A percentile compares a stretch with the other conserved stretches of the same genome.
Conservation (phyloP, 768 basidiomycete species). For the Dioszegia crocea region DNA sequence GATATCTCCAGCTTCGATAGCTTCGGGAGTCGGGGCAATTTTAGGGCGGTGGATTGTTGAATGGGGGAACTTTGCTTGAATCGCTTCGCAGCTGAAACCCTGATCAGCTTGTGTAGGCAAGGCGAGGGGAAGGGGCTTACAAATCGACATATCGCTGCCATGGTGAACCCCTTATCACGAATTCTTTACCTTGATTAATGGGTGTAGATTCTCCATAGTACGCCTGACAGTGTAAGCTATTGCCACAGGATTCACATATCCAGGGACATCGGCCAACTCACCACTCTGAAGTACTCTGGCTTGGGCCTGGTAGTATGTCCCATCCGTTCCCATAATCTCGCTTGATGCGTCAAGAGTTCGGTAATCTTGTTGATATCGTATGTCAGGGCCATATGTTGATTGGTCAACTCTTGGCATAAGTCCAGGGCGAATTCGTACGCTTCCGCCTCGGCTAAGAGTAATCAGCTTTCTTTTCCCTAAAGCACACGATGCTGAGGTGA, state of each 20-base stretch:
- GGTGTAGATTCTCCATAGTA: conserved; percentile 86
- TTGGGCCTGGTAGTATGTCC: conserved; percentile 71
- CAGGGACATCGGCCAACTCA: conserved; percentile 11
- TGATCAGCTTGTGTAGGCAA: background rate
- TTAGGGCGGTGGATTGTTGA: conserved; percentile 70
- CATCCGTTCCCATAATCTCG: conserved; percentile 80
- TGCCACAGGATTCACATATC: background rate
- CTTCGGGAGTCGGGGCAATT: conserved; percentile 67
- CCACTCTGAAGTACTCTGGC: conserved; percentile 87
- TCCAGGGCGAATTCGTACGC: conserved; percentile 95
- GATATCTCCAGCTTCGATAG: conserved; percentile 72
- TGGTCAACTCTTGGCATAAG: conserved; percentile 84
- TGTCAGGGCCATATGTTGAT: conserved; percentile 80
- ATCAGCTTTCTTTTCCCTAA: conserved; percentile 1
- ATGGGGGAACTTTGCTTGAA: conserved; percentile 83
- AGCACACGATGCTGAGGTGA: background rate
- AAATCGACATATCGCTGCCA: conserved; percentile 71
- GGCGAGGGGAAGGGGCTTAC: conserved; percentile 16
- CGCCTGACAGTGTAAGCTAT: conserved; percentile 46
- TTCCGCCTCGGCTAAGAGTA: conserved; percentile 75
- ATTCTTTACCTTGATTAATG: conserved; percentile 74
- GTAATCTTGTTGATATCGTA: conserved; percentile 86
- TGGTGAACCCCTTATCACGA: conserved; percentile 88
- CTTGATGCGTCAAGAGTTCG: conserved; percentile 80
- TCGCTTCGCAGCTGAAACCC: conserved; percentile 75